phyloP scores from a whole-genome alignment of 164 flowering plant genomes.

The Vitis labrusca region DNA sequence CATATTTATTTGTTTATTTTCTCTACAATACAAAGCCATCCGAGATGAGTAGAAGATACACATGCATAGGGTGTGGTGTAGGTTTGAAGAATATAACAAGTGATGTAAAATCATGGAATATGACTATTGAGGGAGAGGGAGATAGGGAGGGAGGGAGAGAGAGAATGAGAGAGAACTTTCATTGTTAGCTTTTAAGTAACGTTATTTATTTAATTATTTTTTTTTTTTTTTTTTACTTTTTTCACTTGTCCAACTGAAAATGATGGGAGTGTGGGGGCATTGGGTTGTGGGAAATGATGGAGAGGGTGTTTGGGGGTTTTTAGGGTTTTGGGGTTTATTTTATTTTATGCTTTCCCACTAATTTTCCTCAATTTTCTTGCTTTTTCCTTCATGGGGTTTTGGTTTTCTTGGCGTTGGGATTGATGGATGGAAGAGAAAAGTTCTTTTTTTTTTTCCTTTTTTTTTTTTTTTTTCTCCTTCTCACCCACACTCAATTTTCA shows the following conservation, averaged over 20 bases:
- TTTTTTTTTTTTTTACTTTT: constrained; percentile 16
- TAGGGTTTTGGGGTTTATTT: constrained; percentile 12
- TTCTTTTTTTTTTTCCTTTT: not conserved
- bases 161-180: constrained; percentile 2
- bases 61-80: constrained; percentile 10
- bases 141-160: constrained; percentile 4
- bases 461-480: constrained; percentile 7
- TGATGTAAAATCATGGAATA: constrained; percentile 44
- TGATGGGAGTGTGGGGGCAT: constrained; percentile 56
- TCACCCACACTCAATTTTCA: constrained; percentile 38
- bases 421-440: constrained; percentile 40
- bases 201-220: not conserved
- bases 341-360: too few species aligned
- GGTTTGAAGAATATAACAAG: constrained; percentile 15
- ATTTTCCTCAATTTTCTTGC: constrained; percentile 9
- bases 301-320: constrained; percentile 11
- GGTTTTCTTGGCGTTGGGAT: constrained; percentile 46
- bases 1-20: constrained; percentile 3
- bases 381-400: too few species aligned
- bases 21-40: not conserved
- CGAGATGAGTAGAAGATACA: not conserved
- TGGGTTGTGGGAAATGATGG: constrained; percentile 59
- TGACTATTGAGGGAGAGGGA: constrained; percentile 13
- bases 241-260: constrained; percentile 54
- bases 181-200: not conserved